These are phyloP conservation scores for Galerina marginata DNA, from an alignment of 768 basidiomycete species.

Conservation along the genomic window DNA sequence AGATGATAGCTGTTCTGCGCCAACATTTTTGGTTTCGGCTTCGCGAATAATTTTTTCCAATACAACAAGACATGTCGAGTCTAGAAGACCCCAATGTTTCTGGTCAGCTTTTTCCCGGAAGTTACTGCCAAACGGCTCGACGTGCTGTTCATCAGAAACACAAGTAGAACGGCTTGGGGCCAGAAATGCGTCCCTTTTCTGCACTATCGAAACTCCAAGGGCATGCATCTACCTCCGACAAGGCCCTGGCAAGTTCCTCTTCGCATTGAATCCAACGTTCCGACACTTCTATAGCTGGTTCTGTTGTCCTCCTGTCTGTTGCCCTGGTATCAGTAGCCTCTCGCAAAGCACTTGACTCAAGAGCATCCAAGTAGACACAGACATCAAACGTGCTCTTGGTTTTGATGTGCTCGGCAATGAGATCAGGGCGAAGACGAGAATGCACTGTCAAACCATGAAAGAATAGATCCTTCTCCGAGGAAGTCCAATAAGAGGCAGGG, in stretches of 20 bases:
- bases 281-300: constrained; percentile 55
- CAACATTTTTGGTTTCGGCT: constrained; percentile 12
- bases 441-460: constrained; percentile 71
- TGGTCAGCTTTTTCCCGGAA: not conserved
- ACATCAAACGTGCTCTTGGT: constrained; percentile 75
- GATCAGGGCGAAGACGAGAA: constrained; percentile 78
- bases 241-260: constrained; percentile 43
- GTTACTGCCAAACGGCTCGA: not conserved
- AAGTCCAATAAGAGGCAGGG: constrained; percentile 62
- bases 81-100: constrained; percentile 24
- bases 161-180: not conserved
- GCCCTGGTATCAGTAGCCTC: not conserved
- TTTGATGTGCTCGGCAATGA: constrained; percentile 70
- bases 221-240: constrained; percentile 21
- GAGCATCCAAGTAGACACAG: constrained; percentile 62
- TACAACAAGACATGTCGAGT: constrained; percentile 25
- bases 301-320: constrained; percentile 23
- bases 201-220: constrained; percentile 11
- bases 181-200: constrained; percentile 2
- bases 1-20: not conserved
- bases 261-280: constrained; percentile 55
- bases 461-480: constrained; percentile 70
- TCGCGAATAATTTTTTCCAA: constrained; percentile 32
- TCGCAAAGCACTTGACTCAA: constrained; percentile 43
- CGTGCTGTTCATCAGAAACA: not conserved